These are phyloP conservation scores for Suillus lakei DNA, from an alignment of 768 basidiomycete species.

Conservation along the genomic window DNA sequence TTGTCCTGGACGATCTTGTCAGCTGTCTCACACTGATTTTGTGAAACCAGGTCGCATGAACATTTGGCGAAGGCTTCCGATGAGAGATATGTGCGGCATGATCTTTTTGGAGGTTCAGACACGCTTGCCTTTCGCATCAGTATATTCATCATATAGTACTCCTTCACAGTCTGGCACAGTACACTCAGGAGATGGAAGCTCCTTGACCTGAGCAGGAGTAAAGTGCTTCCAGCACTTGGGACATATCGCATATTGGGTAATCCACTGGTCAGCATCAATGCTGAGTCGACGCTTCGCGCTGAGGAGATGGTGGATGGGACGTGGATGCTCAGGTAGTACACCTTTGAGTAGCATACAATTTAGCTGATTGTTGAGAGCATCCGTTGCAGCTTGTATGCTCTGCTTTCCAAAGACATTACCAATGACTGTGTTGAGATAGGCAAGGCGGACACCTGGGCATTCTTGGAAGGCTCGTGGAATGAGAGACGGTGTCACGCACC, in stretches of 20 bases:
- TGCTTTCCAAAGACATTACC: constrained; percentile 18
- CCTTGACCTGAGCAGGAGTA: not conserved
- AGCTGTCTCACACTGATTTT: not conserved
- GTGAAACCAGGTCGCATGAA: not conserved
- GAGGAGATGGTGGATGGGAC: not conserved
- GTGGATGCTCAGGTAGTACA: not conserved
- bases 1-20: not conserved
- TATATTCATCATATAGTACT: not conserved
- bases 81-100: not conserved
- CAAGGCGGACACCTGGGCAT: constrained; percentile 12
- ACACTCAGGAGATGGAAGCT: not conserved
- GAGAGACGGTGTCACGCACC: not conserved
- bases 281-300: not conserved
- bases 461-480: constrained; percentile 5
- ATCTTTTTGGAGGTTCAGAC: not conserved
- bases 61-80: not conserved
- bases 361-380: constrained; percentile 4
- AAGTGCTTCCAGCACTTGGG: not conserved
- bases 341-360: not conserved
- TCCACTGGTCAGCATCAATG: not conserved
- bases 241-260: not conserved
- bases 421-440: constrained; percentile 7
- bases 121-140: not conserved
- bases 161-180: not conserved
- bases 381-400: constrained; percentile 14